Percentiles rank a stretch among this genome's conserved stretches.
Evolutionary conservation across 2,329 filamentous ascomycete species (phyloP).

Genomic region (Monosporascus ibericus): DNA sequence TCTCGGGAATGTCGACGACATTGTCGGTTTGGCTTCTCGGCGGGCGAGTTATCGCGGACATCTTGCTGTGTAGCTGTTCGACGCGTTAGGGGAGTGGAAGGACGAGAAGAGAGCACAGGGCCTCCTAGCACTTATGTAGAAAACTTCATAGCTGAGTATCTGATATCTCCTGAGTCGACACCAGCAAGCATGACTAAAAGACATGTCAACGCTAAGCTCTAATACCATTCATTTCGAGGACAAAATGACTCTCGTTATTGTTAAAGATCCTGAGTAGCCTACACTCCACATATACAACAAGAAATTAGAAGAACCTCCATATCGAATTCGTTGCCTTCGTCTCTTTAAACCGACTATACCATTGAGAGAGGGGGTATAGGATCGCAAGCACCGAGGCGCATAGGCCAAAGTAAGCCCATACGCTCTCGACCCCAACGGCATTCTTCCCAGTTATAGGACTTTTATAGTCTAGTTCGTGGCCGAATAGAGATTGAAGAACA

Average conservation of each 20-base stretch:
- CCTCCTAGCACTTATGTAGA: too few relatives aligned
- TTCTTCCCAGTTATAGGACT: conserved; percentile 20
- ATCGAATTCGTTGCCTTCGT: conserved; percentile 34
- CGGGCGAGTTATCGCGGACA: neutral
- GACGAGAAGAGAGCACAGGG: too few relatives aligned
- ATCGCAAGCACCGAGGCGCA: conserved; percentile 30
- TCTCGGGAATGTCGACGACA: conserved; percentile 4
- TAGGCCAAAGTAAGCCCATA: conserved; percentile 30
- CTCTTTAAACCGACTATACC: conserved; percentile 38
- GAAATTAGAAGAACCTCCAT: conserved; percentile 38
- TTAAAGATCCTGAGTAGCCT: too few relatives aligned
- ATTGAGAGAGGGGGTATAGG: conserved; percentile 35
- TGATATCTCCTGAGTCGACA: too few relatives aligned
- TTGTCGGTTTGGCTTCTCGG: neutral
- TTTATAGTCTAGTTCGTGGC: conserved; percentile 24
- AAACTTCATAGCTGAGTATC: too few relatives aligned
- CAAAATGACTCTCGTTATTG: too few relatives aligned
- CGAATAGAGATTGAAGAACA: conserved; percentile 25
- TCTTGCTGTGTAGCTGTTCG: neutral
- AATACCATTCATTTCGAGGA: too few relatives aligned
- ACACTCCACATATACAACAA: too few relatives aligned
- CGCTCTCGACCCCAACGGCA: conserved; percentile 28
- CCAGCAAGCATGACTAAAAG: too few relatives aligned
- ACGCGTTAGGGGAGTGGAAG: too few relatives aligned
- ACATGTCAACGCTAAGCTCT: too few relatives aligned